Base-by-base conservation (phyloP, 2,329 filamentous ascomycete species). In the Ramularia endophylla region DNA sequence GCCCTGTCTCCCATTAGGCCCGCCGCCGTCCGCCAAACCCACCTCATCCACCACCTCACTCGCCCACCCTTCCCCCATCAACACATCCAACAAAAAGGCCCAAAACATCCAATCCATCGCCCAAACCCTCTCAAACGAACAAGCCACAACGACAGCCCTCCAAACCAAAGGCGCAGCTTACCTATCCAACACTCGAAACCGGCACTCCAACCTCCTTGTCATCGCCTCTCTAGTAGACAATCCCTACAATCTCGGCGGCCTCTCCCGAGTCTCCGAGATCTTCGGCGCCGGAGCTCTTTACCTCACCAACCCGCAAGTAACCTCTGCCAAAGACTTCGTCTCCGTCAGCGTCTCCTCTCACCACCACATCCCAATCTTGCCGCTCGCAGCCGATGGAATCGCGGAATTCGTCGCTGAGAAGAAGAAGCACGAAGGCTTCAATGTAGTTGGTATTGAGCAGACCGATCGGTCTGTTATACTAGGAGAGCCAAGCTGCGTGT, bases 361-460 rank as follows among this genome's bases (percentile, higher is more conserved):
- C 35, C 60, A 67, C 15, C 73, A 75, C 47, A 47, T 75, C 5
- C 65, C 67, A 1, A 71, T 76, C 40, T 44, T 59, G 8, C 60
- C 65, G 1, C 43, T 63, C 2, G 40, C 52, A 0, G 47, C 50
- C 1, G 30, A 52, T 2, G 53, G 52, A 1, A 43, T 64, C 2
- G 47, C 53, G 9, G 52, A 51, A 1, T 73, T 66, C 31, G 48
- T 75, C 4, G 51, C 59, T 0, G 49, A 52, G 12, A 65, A 65
- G 54, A 69, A 70, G 48, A 68, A 69, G 43, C 55, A 52, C n/a
- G 63, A 69, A 35, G 72, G 72, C 0, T 75, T 67, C 40, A 61
- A 59, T n/a, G 62, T 73, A n/a, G 67, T 75, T 3, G 72, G 71
- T 0, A 68, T 76, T 7, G 73, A 76, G 55, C 73, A 76, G 58